Evolutionary conservation across 2,329 filamentous ascomycete genomes (phyloP), one percentile per base, ranked within the genome.

Genomic region (Fusarium sp.): DNA sequence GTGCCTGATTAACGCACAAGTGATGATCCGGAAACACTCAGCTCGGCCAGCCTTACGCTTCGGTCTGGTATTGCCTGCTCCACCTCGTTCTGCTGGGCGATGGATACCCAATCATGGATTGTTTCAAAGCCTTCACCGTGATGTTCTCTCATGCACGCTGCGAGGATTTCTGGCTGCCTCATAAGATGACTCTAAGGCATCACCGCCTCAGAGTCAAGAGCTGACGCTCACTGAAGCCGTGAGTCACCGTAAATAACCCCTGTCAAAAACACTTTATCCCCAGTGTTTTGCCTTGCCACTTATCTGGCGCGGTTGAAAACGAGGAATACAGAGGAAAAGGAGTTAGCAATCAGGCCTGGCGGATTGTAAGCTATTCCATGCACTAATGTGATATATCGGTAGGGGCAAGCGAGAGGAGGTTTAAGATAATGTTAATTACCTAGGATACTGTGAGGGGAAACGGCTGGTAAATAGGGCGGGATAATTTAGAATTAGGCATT

Each of bases 1-100:
- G 65, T 68, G 53, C 65, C 65, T 68, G 65, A 62, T 66, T 65
- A 62, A 69, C 61, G 50, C 55, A 60, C 38, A 44, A 61, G 49
- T 65, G 60, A 56, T 44, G 30, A 60, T 49, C 44, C 42, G 63
- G 49, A 56, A 38, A 20, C 19, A 28, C 19, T 36, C 4, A 23
- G 40, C 24, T 28, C 30, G 20, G 12, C 42, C 26, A 60, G 39
- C 46, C 58, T 51, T 40, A 39, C 43, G 42, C 12, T 32, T 50
- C 30, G 8, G 14, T 38, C 52, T 51, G 12, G 10, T 28, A 47
- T 34, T 34, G 30, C 30, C 10, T 34, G 5, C 17, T 9, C 17
- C 32, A 24, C 42, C 40, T 39, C 38, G 44, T 28, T 36, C 15
- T 26, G 20, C 21, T 39, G 23, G 32, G 38, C 28, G 10, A 53